Evolutionary conservation across 768 basidiomycete genomes (phyloP).

Genomic region (Podaxis sp.): DNA sequence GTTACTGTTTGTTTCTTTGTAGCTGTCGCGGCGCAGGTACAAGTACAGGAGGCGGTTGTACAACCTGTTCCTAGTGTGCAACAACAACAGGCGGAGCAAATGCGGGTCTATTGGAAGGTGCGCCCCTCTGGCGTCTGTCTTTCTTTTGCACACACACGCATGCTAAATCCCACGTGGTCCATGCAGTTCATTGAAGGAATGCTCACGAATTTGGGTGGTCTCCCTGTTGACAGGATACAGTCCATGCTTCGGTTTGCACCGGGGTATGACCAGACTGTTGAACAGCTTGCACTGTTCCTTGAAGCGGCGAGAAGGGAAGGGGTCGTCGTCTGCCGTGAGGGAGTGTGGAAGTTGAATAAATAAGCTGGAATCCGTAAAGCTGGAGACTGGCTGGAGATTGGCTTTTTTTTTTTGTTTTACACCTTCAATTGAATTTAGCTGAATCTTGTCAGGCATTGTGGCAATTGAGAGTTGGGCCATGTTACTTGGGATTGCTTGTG

Average conservation of each 20-base stretch:
- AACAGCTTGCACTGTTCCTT: conserved; percentile 77
- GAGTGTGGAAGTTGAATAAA: conserved; percentile 56
- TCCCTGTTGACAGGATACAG: conserved; percentile 82
- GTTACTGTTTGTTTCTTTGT: background rate
- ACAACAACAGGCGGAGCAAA: conserved; percentile 80
- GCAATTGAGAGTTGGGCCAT: no score
- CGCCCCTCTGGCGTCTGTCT: background rate
- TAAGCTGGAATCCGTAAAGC: conserved; percentile 5
- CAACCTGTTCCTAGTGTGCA: conserved; percentile 52
- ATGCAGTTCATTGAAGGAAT: conserved; percentile 83
- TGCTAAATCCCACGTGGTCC: conserved; percentile 9
- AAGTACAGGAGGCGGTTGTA: conserved; percentile 21
- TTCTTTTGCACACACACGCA: background rate
- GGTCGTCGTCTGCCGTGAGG: conserved; percentile 63
- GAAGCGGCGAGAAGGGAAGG: conserved; percentile 78
- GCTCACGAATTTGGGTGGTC: conserved; percentile 79
- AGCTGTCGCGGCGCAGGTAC: conserved; percentile 14
- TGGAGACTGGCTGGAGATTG: no score
- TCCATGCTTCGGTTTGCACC: conserved; percentile 82
- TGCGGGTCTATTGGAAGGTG: conserved; percentile 86
- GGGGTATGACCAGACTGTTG: conserved; percentile 73
- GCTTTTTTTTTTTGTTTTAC: no score
- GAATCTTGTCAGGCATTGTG: no score
- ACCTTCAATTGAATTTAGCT: no score
- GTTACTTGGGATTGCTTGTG: no score